Base-by-base conservation (phyloP, 345 rosid species). In the Rhodamnia rubescens region DNA sequence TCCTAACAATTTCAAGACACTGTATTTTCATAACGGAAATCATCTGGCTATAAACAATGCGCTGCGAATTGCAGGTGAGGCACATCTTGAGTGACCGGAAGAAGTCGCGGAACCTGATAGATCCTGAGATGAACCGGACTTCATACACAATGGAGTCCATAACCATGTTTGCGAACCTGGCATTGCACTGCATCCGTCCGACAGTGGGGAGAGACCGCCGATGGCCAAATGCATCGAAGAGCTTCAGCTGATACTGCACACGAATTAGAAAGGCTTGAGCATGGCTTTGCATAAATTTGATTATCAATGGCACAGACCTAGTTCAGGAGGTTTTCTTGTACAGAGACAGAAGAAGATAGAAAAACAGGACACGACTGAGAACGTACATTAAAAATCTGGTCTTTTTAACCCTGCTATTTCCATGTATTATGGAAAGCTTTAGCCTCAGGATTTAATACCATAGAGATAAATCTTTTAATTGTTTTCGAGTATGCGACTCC, bases 61-160 rank as follows among this genome's bases (percentile, higher is more conserved):
- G 11, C 11, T 11, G 49, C 50, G 21, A 27, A 15, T 51, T 83
- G 51, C 85, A 83, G 87, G 82, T 59, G 53, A 86, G 87, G 82
- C 74, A 69, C 40, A 44, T 64, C 14, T 44, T 64, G 61, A 42
- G 64, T 22, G 85, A 86, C 82, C 64, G 61, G 18, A 86, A 59
- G 82, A 82, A 86, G 32, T 21, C 83, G 81, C 42, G 82, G 74
- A 86, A 64, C 53, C 82, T 50, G 59, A 82, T 82, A 32, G 87
- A 86, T 83, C 85, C 87, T 20, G 83, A 86, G 69, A 52, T 86
- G 61, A 86, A 51, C 27, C 69, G 82, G 53, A 83, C 24, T 29
- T 83, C 85, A 27, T 86, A 53, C 74, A 86, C 82, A 3, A 64
- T 53, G 47, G 83, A 86, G 42, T 83, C 85, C 51, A 44, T 85